Percentiles rank a stretch among this genome's conserved stretches.
phyloP scores from a whole-genome alignment of 257 asterid species.

The Osmanthus fragrans region DNA sequence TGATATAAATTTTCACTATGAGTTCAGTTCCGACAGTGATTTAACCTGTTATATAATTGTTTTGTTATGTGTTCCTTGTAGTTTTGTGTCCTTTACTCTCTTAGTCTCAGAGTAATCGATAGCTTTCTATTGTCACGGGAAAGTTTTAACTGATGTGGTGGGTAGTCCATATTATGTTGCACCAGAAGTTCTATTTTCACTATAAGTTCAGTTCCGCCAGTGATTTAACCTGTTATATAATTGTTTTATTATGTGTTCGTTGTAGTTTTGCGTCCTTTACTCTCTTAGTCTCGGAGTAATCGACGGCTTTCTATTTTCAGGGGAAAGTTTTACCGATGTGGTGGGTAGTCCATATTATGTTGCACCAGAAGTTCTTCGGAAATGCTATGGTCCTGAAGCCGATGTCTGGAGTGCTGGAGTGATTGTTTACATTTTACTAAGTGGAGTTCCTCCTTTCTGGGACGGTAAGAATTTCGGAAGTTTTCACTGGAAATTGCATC shows the following conservation, averaged over 20 bases:
- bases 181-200: conserved; percentile 30
- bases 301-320: not conserved
- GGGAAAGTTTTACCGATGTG: conserved; percentile 30
- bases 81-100: not conserved
- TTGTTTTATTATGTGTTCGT: not conserved
- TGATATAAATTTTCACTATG: no score
- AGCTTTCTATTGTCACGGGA: conserved; percentile 17
- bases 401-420: conserved; percentile 48
- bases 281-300: not conserved
- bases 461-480: conserved; percentile 30
- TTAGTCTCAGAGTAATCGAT: not conserved
- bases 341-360: conserved; percentile 44
- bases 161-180: conserved; percentile 44
- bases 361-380: conserved; percentile 38
- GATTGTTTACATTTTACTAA: conserved; percentile 28
- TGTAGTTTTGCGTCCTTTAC: not conserved
- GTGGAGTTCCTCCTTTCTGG: conserved; percentile 41
- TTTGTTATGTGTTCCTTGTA: not conserved
- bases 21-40: no score
- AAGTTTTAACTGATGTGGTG: conserved; percentile 28
- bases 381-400: conserved; percentile 35
- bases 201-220: no score
- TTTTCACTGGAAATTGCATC: not conserved
- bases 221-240: no score
- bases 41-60: no score